phyloP scores from a whole-genome alignment of 2,329 filamentous ascomycete species.

The Scleromitrula shiraiana region DNA sequence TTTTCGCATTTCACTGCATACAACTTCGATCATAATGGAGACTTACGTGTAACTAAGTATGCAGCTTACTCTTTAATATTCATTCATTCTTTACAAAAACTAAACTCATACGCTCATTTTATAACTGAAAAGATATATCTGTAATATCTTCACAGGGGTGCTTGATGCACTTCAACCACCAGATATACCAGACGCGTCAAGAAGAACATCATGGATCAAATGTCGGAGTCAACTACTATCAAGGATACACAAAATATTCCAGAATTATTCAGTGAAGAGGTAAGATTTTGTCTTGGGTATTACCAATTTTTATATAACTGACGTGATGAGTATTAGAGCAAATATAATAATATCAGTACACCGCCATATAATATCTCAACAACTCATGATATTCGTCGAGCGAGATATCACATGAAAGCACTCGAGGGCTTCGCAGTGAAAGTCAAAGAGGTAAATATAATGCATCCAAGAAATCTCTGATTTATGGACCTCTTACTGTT shows the following conservation, averaged over 20 bases:
- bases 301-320: neutral
- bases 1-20: conserved; percentile 2
- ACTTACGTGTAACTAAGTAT: conserved; percentile 8
- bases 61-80: neutral
- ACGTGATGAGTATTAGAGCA: conserved; percentile 1
- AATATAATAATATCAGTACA: conserved; percentile 5
- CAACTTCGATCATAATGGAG: neutral
- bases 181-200: neutral
- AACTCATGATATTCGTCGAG: conserved; percentile 13
- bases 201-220: conserved; percentile 6
- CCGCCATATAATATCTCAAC: conserved; percentile 10
- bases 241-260: conserved; percentile 9
- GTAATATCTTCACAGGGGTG: conserved; percentile 11
- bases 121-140: neutral
- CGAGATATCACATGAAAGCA: conserved; percentile 15
- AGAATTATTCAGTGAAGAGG: conserved; percentile 8
- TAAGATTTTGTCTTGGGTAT: conserved; percentile 1
- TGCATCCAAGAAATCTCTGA: conserved; percentile 1
- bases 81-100: conserved; percentile 1
- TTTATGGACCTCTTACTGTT: conserved; percentile 5
- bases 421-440: conserved; percentile 11
- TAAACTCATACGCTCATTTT: neutral
- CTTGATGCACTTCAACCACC: conserved; percentile 6
- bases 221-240: neutral
- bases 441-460: conserved; percentile 10